phyloP scores from a whole-genome alignment of 257 asterid species.

The Solanum tacnaense region DNA sequence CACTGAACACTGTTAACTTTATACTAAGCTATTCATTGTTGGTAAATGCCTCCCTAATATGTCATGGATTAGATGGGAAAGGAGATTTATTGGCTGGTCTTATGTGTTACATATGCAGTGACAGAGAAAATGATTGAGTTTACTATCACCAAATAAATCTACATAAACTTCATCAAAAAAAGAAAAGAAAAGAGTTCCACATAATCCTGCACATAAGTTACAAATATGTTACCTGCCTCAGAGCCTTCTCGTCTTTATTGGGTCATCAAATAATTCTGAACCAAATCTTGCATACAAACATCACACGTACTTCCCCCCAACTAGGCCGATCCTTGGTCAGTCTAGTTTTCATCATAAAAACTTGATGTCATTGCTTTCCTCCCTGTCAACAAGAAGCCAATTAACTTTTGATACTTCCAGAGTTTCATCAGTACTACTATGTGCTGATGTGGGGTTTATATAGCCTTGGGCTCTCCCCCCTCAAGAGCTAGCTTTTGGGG shows the following conservation, averaged over 20 bases:
- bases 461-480: background rate
- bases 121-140: background rate
- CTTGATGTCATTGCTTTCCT: background rate
- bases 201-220: background rate
- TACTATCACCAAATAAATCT: background rate
- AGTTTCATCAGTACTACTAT: background rate
- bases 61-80: background rate
- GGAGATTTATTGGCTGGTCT: background rate
- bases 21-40: background rate
- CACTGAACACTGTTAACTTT: background rate
- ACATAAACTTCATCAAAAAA: background rate
- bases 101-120: background rate
- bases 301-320: background rate
- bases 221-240: background rate
- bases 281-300: background rate
- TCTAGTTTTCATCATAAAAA: background rate
- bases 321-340: background rate
- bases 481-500: background rate
- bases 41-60: background rate
- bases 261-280: background rate
- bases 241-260: background rate
- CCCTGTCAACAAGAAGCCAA: background rate
- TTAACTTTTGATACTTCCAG: background rate
- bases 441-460: background rate
- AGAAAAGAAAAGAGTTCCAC: background rate